phyloP scores from a whole-genome alignment of 1,284 basidiomycete genomes.

The Schizopora paradoxa region DNA sequence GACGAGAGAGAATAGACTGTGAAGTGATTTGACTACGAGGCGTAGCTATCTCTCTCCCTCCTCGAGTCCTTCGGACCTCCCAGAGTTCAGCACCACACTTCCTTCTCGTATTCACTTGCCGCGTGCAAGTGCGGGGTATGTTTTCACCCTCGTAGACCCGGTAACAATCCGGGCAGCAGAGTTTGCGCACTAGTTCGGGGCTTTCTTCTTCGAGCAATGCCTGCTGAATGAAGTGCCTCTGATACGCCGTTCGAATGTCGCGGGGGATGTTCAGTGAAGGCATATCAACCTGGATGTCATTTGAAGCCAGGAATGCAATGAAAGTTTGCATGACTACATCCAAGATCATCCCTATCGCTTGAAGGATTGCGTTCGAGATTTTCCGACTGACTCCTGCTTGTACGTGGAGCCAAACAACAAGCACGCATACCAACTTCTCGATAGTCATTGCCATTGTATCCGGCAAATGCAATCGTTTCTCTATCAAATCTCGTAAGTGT shows the following conservation, averaged over 20 bases:
- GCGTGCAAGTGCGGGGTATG: slow-evolving; percentile 3
- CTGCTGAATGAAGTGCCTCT: too few relatives aligned
- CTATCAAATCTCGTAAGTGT: too few relatives aligned
- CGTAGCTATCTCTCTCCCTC: slow-evolving; percentile 20
- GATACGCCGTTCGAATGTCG: slow-evolving; percentile 20
- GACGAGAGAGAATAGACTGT: slow-evolving; percentile 30
- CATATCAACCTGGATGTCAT: slow-evolving; percentile 19
- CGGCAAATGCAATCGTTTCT: too few relatives aligned
- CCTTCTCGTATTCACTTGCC: slow-evolving; percentile 3
- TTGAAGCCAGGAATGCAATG: not conserved
- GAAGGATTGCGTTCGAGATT: not conserved
- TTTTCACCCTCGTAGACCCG: slow-evolving; percentile 15
- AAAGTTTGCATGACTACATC: not conserved
- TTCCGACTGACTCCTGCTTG: not conserved
- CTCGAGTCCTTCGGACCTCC: slow-evolving; percentile 15
- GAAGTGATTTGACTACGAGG: slow-evolving; percentile 25
- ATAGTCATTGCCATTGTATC: too few relatives aligned
- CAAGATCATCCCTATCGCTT: not conserved
- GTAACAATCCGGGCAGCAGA: slow-evolving; percentile 28
- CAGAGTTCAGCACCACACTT: slow-evolving; percentile 17
- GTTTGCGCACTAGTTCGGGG: too few relatives aligned
- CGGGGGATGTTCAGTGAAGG: slow-evolving; percentile 22
- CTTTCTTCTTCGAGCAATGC: too few relatives aligned
- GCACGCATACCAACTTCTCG: too few relatives aligned
- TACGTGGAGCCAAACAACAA: too few relatives aligned